Evolutionary conservation across 2,329 filamentous ascomycete species (phyloP), one percentile per base, ranked within the genome.

Genomic region (Exophiala sp.): DNA sequence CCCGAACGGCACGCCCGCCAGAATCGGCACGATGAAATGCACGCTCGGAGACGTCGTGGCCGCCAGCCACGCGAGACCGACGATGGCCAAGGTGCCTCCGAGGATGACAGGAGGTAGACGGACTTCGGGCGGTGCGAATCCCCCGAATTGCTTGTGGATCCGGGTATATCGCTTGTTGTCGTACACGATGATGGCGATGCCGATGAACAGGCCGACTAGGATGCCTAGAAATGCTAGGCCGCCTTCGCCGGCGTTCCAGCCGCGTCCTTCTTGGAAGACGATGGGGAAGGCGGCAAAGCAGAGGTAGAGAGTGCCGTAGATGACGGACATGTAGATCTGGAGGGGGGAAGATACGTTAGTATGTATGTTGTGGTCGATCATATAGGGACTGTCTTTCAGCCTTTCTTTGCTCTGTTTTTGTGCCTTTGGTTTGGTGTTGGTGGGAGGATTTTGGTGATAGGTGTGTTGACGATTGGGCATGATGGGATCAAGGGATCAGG

Each of bases 171-270:
- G 68, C 10, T 67, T 66, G 46, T 62, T 65, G 53, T 71, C 70
- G 48, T 69, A 64, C 23, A 71, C 62, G 34, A 63, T 72, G 59
- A 64, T 73, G 55, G 38, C 67, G 49, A 64, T 68, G 38, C 59
- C 74, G 48, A 56, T 59, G 7, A 67, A 29, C 59, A 67, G 67
- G 19, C 68, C 70, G 22, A 69, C 75, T 10, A 79, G 74, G 6
- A 88, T 77, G 35, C 84, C 83, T 14, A 87, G 63, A 65, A 87
- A 86, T 0, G 85, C 73, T 0, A 85, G 71, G 16, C 82, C 80
- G 35, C 78, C 76, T 24, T 81, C 70, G 27, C 79, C 79, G 14
- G 72, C 62, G 13, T 70, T 74, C 79, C 81, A 85, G 37, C 77
- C 77, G 43, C 80, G 76, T 32, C 70, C 61, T 53, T 74, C 58